phyloP scores from a whole-genome alignment of 352 stramenopile genomes.

The Globisporangium okanoganense region DNA sequence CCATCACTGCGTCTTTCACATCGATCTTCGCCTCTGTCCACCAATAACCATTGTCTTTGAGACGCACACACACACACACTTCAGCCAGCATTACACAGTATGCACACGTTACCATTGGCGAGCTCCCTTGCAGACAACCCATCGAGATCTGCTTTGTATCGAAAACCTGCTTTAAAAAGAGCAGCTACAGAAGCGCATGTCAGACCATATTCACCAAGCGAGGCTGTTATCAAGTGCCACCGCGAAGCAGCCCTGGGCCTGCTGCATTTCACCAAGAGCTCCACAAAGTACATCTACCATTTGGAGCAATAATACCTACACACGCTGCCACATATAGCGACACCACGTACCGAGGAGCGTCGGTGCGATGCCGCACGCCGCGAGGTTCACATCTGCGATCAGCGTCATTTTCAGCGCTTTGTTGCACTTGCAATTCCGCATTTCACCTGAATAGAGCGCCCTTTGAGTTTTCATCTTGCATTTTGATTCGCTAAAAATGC shows the following conservation, averaged over 20 bases:
- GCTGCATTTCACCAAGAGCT: neutral
- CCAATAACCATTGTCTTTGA: neutral
- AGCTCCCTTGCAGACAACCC: slow-evolving; percentile 53
- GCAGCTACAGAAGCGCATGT: slow-evolving; percentile 25
- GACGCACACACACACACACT: neutral
- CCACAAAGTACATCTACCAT: neutral
- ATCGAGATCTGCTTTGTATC: slow-evolving; percentile 47
- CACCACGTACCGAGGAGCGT: slow-evolving; percentile 42
- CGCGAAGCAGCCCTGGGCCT: neutral
- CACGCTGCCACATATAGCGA: neutral
- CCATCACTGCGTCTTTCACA: slow-evolving; percentile 30
- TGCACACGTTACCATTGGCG: slow-evolving; percentile 32
- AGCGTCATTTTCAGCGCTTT: slow-evolving; percentile 13
- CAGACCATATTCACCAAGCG: neutral
- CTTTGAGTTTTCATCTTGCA: neutral
- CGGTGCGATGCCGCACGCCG: slow-evolving; percentile 52
- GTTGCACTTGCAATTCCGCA: neutral
- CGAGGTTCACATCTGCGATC: slow-evolving; percentile 30
- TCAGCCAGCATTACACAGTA: neutral
- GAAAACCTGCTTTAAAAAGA: slow-evolving; percentile 60
- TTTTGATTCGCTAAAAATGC: slow-evolving; percentile 32
- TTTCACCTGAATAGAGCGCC: slow-evolving; percentile 4
- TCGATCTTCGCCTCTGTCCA: slow-evolving; percentile 36
- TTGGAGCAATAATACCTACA: neutral
- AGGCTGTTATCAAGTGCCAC: neutral